Percentiles rank a stretch among this genome's conserved stretches.
These are phyloP conservation scores for Aschersonia sp. DNA, from an alignment of 2,329 filamentous ascomycete genomes.

Conservation along the genomic window DNA sequence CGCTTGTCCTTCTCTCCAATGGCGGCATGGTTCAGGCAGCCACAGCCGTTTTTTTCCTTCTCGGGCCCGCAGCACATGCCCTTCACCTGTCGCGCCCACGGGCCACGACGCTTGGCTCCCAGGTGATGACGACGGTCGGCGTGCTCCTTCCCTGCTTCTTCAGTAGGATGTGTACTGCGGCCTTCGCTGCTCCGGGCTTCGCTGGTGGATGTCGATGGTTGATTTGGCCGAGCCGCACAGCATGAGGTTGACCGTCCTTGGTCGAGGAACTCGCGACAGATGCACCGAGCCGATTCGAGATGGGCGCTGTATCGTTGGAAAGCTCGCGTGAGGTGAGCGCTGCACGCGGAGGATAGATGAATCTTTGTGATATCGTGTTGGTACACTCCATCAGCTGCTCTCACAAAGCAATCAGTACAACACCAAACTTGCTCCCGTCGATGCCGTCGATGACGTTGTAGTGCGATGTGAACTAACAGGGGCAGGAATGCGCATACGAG, in stretches of 20 bases:
- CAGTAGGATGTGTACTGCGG: slow-evolving; percentile 1
- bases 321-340: slow-evolving; percentile 15
- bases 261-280: slow-evolving; percentile 19
- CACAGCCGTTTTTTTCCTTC: slow-evolving; percentile 6
- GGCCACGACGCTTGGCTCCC: slow-evolving; percentile 8
- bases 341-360: slow-evolving; percentile 14
- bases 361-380: slow-evolving; percentile 13
- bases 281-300: slow-evolving; percentile 21
- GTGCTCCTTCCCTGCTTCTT: slow-evolving; percentile 3
- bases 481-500: slow-evolving; percentile 8
- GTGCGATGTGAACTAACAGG: neutral
- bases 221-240: slow-evolving; percentile 8
- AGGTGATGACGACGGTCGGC: slow-evolving; percentile 8
- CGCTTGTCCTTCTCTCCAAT: neutral
- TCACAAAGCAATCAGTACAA: slow-evolving; percentile 1
- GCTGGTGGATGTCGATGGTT: neutral
- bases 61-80: slow-evolving; percentile 1
- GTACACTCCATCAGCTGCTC: slow-evolving; percentile 9
- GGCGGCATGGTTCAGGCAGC: slow-evolving; percentile 1
- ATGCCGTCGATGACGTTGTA: neutral
- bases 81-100: slow-evolving; percentile 5
- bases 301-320: slow-evolving; percentile 20
- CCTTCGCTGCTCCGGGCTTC: neutral
- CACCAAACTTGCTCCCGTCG: neutral
- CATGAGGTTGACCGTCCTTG: slow-evolving; percentile 12